A percentile compares a stretch with the other conserved stretches of the same genome.
phyloP scores from a whole-genome alignment of 345 rosid genomes.

The Salix caprea region DNA sequence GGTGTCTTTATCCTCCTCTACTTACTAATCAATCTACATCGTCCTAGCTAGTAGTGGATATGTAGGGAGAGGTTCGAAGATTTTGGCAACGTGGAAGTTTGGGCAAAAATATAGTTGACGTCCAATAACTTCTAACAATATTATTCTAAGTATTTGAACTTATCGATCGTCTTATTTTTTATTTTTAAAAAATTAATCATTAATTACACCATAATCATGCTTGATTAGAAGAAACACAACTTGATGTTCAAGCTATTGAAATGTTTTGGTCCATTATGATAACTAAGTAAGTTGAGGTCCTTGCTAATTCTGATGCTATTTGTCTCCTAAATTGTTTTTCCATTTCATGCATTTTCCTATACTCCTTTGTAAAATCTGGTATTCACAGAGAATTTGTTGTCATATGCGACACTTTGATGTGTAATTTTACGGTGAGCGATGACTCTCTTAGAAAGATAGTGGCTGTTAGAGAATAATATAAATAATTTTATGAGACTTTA shows the following conservation, averaged over 20 bases:
- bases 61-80: background rate
- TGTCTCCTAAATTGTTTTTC: background rate
- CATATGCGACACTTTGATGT: background rate
- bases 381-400: background rate
- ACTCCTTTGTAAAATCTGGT: background rate
- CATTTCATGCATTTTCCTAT: background rate
- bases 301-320: background rate
- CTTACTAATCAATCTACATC: background rate
- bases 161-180: background rate
- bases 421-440: background rate
- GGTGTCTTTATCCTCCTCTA: background rate
- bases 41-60: background rate
- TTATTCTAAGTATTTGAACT: background rate
- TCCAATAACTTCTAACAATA: background rate
- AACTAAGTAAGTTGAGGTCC: background rate
- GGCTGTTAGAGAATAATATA: background rate
- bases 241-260: slow-evolving; percentile 6
- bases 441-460: slow-evolving; percentile 1
- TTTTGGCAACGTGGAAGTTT: background rate
- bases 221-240: background rate
- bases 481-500: too few relatives aligned
- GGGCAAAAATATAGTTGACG: background rate
- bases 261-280: background rate
- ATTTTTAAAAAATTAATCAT: too few relatives aligned
- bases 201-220: background rate